Evolutionary conservation across 495 filamentous ascomycete genomes (phyloP), one percentile per base, ranked within the genome.

Genomic region (Tuber indicum): DNA sequence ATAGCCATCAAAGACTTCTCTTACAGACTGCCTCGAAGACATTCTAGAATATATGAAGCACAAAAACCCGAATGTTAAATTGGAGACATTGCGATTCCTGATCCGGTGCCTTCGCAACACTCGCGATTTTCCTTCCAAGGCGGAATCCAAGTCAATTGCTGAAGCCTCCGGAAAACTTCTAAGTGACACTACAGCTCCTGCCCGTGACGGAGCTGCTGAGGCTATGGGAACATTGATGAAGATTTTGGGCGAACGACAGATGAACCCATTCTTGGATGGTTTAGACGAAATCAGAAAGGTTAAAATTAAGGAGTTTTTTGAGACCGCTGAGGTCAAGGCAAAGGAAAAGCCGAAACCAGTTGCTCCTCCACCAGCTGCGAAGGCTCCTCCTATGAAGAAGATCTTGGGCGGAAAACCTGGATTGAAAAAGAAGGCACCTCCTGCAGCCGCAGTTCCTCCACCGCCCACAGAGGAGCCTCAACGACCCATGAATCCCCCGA

Each of bases 21-120:
- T 99, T 62, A 87, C 91, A 39, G 96, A 98, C 8, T 94, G 91
- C 81, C 84, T 98, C 39, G 93, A 97, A 84, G 96, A 98, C 72
- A 96, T 92, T 46, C 85, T 94, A 0, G 91, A 96, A 79, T 94
- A 90, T 80, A 85, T 98, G 47, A 92, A 89, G 76, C 92, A 97
- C 86, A 99, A 99, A 83, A 99, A 99, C 82, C 96, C 96, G 0
- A 94, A 97, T 79, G 91, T 99, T 72, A 99, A 99, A 84, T 92
- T 96, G 75, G 94, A 96, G 73, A 95, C 93, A 6, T 90, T 97
- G 82, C 94, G 91, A 77, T 97, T 98, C 78, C 86, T 99, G 42
- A 91, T 97, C 45, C 88, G 95, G 78, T 96, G 92, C 84, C 88
- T 99, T 45, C 90, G 92, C 77, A 94, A 89, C 1, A 97, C 96